Base-by-base conservation (phyloP, 768 basidiomycete species). In the Coprinopsis marcescibilis region DNA sequence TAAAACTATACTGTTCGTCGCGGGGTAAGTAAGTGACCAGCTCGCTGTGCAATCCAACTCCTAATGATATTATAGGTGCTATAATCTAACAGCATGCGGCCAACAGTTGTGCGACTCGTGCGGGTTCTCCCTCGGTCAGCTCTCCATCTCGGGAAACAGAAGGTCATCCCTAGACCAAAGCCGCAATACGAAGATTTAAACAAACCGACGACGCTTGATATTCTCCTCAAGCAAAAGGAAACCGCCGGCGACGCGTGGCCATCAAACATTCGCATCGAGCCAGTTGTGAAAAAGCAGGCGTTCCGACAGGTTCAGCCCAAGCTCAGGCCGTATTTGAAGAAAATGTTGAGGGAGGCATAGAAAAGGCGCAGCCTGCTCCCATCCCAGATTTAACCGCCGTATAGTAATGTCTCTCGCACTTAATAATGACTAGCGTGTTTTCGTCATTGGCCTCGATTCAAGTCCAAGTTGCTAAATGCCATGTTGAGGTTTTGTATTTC, bases 191-290 rank as follows among this genome's bases (percentile, higher is more conserved):
- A 60, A n/a, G 66, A 69, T 20, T 52, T 66, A 25, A 59, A 60
- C 32, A 57, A 57, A 36, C 62, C 64, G 14, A 65, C 65, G 2
- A 52, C 70, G 11, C 65, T 73, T 19, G 65, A 69, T 34, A 43
- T 62, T 5, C 63, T 75, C 11, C 53, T 64, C 49, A 52, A 63
- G 51, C 63, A 65, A 37, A 65, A 63, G 46, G 57, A 62, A 36
- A 49, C 53, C 14, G 62, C 67, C 23, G 70, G 67, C 6, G 52
- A 60, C 3, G 39, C 48, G 0, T 75, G 72, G 72, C 73, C 73
- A 5, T 45, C 52, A n/a, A 75, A 75, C 55, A 63, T 75, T 41
- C 64, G 72, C 24, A 61, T 75, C 33, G 73, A 75, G 52, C 69
- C 66, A 10, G 64, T 67, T 37, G 56, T 73, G 23, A 72, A 68